Percentiles rank a stretch among this genome's conserved stretches.
Conservation (phyloP, 495 filamentous ascomycete species). For the Sphaerosporella brunnea region DNA sequence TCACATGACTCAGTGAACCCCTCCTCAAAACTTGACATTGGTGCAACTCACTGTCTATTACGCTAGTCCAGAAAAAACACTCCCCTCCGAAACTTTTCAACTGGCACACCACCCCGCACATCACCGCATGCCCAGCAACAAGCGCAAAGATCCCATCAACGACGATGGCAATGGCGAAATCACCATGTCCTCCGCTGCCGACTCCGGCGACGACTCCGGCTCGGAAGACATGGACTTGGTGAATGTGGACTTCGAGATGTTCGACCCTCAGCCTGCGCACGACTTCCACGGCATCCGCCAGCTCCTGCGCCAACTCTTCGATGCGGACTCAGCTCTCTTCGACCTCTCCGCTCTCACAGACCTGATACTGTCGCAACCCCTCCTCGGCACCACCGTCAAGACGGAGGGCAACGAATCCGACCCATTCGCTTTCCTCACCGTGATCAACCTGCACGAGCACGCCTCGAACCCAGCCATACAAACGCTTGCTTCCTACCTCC, state of each 20-base stretch:
- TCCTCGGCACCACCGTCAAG: conserved; percentile 86
- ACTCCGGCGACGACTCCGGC: conserved; percentile 27
- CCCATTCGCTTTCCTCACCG: conserved; percentile 84
- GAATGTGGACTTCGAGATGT: conserved; percentile 96
- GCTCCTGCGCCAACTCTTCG: conserved; percentile 83
- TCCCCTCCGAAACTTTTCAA: too few relatives aligned
- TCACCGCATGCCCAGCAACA: too few relatives aligned
- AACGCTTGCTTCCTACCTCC: conserved; percentile 53
- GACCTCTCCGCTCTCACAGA: conserved; percentile 73
- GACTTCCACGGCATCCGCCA: conserved; percentile 93
- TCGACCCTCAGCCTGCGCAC: too few relatives aligned
- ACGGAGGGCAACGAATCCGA: conserved; percentile 86
- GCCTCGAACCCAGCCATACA: conserved; percentile 50
- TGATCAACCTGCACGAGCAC: conserved; percentile 71
- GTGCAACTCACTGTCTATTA: too few relatives aligned
- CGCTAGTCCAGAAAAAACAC: too few relatives aligned
- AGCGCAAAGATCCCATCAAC: conserved; percentile 16
- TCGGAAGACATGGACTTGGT: conserved; percentile 66
- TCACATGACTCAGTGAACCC: too few relatives aligned
- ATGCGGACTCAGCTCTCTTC: conserved; percentile 65
- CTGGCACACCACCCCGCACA: too few relatives aligned
- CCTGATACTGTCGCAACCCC: conserved; percentile 66
- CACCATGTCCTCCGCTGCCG: conserved; percentile 31
- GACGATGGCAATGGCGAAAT: conserved; percentile 31
- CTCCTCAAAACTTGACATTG: too few relatives aligned